Conservation (phyloP, 2,329 filamentous ascomycete genomes). For the Fusarium nisikadoi region DNA sequence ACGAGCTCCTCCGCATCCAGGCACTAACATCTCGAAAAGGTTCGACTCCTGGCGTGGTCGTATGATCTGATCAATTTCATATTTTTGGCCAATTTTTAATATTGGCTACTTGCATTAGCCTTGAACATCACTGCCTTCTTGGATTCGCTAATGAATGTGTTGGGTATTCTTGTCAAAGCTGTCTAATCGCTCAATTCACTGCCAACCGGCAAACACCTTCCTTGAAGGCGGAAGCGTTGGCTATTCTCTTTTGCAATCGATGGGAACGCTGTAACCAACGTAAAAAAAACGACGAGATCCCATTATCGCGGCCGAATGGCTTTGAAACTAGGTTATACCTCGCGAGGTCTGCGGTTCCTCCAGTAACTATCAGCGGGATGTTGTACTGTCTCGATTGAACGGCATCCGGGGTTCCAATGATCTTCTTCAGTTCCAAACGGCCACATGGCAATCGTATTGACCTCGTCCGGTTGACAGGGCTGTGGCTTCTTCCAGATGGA, state of each 20-base stretch:
- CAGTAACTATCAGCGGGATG: conserved; percentile 38
- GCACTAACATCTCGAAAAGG: conserved; percentile 18
- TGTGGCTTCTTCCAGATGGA: conserved; percentile 67
- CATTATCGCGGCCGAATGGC: not conserved
- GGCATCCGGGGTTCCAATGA: conserved; percentile 54
- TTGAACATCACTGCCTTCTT: not conserved
- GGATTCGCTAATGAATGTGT: not conserved
- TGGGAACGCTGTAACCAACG: not conserved
- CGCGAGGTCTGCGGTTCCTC: conserved; percentile 8
- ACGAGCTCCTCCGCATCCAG: not conserved
- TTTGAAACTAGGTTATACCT: not conserved
- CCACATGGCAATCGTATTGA: conserved; percentile 73
- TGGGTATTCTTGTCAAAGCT: not conserved
- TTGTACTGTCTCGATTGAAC: conserved; percentile 43
- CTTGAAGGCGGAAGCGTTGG: not conserved
- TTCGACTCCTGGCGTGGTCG: conserved; percentile 44
- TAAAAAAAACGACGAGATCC: not conserved
- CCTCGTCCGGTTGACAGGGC: conserved; percentile 63
- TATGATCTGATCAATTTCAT: conserved; percentile 10
- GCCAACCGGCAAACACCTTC: not conserved
- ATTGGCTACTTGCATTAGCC: not conserved
- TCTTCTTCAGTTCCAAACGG: conserved; percentile 66
- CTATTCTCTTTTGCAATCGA: not conserved
- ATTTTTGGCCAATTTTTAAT: not conserved
- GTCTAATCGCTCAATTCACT: not conserved